Base-by-base conservation (phyloP, 2,329 filamentous ascomycete species). In the Trichophaea hybrida region DNA sequence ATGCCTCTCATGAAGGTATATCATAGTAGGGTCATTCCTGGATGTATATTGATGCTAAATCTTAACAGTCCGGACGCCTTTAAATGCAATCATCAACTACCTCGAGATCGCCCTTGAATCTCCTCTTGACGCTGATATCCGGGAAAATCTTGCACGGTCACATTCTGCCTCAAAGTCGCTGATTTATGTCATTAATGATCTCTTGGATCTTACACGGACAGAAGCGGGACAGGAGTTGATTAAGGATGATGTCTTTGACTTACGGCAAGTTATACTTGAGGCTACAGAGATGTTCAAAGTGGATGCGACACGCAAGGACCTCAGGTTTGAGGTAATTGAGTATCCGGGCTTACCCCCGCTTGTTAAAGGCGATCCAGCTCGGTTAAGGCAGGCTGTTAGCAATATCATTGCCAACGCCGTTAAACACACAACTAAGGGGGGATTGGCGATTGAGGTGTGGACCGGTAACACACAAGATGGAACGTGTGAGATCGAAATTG, bases 11-110 rank as follows among this genome's bases (percentile, higher is more conserved):
- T 65, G 89, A 95, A 74, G 63, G 67, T 68, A 43, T 6, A 43
- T 34, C 24, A 15, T 38, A 13, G n/a, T 10, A 24, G 10, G 10
- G n/a, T 8, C 24, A 10, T 8, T 53, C 8, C 35, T 4, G 37
- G 15, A 24, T 32, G 24, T 3, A 24, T 24, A 24, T 24, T 3
- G 24, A 24, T 24, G 24, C 24, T 2, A 56, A 59, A 49, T 48
- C 1, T 17, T 40, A 12, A 10, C 34, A 68, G 88, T 95, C 6
- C 83, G 90, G 54, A 95, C 89, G 0, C 89, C 89, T 0, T 74
- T 95, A 1, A 95, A 95, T 68, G 89, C 89, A 13, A 94, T 95
- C 68, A 94, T 95, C 72, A 95, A 95, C 67, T 95, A 94, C 66
- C 78, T 95, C 0, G 89, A 95, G 67, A 94, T 95, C 64, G 89